Conservation (phyloP, 257 asterid genomes). For the Cordia subcordata region DNA sequence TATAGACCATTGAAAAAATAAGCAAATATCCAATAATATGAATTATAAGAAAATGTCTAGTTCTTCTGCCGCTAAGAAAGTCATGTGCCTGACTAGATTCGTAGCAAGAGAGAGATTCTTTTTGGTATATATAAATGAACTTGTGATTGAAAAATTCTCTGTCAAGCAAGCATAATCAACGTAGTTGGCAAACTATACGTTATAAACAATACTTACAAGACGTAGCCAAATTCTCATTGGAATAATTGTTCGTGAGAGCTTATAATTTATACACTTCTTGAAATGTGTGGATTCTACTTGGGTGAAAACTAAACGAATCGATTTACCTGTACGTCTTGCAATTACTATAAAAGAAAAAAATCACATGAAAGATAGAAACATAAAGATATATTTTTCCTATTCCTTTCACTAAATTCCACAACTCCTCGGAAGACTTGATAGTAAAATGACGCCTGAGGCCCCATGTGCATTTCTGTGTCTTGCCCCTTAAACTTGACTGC, state of each 20-base stretch:
- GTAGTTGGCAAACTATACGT: constrained; percentile 27
- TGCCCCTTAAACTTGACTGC: constrained; percentile 29
- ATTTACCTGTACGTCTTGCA: constrained; percentile 30
- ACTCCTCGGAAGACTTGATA: constrained; percentile 26
- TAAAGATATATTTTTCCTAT: constrained; percentile 34
- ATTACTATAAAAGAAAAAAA: constrained; percentile 33
- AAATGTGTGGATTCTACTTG: too few species aligned
- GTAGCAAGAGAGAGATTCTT: not conserved
- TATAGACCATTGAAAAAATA: too few species aligned
- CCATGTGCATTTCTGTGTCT: constrained; percentile 54
- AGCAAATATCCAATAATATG: not conserved
- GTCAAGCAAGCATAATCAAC: constrained; percentile 1
- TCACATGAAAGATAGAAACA: constrained; percentile 30
- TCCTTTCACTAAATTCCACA: constrained; percentile 35
- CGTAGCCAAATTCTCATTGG: constrained; percentile 28
- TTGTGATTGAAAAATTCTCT: constrained; percentile 6
- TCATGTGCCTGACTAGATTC: not conserved
- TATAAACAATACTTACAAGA: constrained; percentile 17
- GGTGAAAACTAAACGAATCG: constrained; percentile 3
- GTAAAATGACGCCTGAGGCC: constrained; percentile 24
- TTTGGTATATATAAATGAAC: not conserved
- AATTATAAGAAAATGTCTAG: too few species aligned
- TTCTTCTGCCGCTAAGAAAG: not conserved
- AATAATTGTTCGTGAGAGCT: constrained; percentile 26
- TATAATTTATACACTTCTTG: constrained; percentile 14